Evolutionary conservation across 345 rosid genomes (phyloP), one percentile per base, ranked within the genome.

Genomic region (Eucalyptus dawsonii): DNA sequence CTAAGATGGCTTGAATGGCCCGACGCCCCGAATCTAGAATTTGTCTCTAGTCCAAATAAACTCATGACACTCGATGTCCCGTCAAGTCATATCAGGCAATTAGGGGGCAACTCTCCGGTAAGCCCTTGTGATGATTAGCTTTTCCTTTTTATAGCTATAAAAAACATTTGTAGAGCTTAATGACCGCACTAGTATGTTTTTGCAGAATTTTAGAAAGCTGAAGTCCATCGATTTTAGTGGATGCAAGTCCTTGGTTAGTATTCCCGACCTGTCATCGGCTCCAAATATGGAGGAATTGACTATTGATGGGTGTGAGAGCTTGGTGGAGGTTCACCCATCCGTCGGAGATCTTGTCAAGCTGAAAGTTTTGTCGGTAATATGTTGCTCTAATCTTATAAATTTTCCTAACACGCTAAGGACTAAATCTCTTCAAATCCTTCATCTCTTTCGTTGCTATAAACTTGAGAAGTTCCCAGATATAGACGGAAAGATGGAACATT

Each of bases 51-150:
- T 50, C 4, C 0, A 6, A 16, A 16, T 1, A 16, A 50, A 16
- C 8, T 50, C 4, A 0, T 0, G 21, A 16, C 8, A 16, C 8
- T 50, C 1, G 1, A 14, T 6, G 0, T 6, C 19, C 7, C 3
- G 1, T 2, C 15, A 1, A 16, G 54, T 51, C 21, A 51, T 16
- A 6, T 16, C 21, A 16, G 0, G 1, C 54, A 6, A 51, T 16
- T 51, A 1, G 4, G 4, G 3, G 21, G 54, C 21, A 16, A 51
- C 4, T 51, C 0, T 51, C 21, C 16, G 21, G 54, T 6, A 51
- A 51, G 54, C 54, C 1, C 4, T 51, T 51, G 21, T 6, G 21
- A 16, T 16, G 21, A 51, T 16, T 3, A 51, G 21, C 4, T 51
- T 51, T 51, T 0, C 1, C 4, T 16, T 16, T 51, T 6, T 6